These are phyloP conservation scores for Cynara cardunculus DNA, from an alignment of 129 eudicot species.

Conservation along the genomic window DNA sequence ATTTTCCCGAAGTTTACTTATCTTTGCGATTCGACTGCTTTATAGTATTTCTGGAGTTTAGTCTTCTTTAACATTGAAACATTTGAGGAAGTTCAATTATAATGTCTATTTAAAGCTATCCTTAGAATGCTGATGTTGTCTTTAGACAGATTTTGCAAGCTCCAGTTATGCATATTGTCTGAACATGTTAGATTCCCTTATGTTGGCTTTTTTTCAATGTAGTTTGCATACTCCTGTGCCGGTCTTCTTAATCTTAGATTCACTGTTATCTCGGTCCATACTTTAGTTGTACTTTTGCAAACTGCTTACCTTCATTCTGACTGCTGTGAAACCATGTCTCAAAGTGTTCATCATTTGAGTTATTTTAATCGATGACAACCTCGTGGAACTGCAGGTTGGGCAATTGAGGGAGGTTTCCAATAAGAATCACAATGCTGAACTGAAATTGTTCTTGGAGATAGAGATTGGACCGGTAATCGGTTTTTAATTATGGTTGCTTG, in stretches of 20 bases:
- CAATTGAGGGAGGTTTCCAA: slow-evolving; percentile 79
- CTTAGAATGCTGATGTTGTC: neutral
- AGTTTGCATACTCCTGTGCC: neutral
- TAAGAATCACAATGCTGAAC: slow-evolving; percentile 86
- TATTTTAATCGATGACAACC: slow-evolving; percentile 17
- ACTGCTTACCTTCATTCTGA: neutral
- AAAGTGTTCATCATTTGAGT: neutral
- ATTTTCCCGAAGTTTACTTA: neutral
- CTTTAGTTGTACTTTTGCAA: neutral
- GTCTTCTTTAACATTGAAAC: neutral
- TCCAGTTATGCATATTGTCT: neutral
- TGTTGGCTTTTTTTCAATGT: neutral
- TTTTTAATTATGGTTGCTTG: slow-evolving; percentile 2
- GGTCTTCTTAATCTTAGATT: neutral
- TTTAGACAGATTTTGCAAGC: neutral
- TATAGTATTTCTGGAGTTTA: neutral
- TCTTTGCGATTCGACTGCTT: neutral
- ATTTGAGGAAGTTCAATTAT: neutral
- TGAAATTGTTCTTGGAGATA: slow-evolving; percentile 87
- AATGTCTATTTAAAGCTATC: neutral
- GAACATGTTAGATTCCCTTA: neutral
- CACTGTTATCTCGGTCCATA: neutral
- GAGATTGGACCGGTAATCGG: slow-evolving; percentile 67
- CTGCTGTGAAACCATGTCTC: neutral
- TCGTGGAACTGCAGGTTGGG: slow-evolving; percentile 66